Conservation (phyloP, 495 filamentous ascomycete genomes). For the Lepidopterella palustris region DNA sequence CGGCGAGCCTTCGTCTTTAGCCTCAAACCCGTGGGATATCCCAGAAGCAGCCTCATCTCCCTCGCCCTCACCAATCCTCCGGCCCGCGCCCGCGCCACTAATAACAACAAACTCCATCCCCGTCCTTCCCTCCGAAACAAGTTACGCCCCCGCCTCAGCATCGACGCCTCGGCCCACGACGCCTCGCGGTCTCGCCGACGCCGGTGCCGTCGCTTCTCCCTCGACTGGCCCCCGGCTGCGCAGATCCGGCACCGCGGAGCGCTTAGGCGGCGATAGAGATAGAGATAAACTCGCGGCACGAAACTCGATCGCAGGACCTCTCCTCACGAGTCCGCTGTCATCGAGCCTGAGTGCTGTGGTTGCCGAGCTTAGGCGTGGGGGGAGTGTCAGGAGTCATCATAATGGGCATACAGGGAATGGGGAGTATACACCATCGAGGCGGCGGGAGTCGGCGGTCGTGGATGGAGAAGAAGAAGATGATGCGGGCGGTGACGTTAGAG, state of each 20-base stretch:
- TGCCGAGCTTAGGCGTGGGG: constrained; percentile 43
- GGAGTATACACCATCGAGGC: not conserved
- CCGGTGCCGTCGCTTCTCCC: constrained; percentile 6
- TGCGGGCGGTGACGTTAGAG: constrained; percentile 14
- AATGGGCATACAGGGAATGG: not conserved
- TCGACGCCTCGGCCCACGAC: constrained; percentile 16
- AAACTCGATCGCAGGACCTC: constrained; percentile 27
- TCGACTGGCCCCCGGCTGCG: constrained; percentile 16
- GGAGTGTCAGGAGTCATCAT: constrained; percentile 2
- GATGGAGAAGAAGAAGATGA: constrained; percentile 6
- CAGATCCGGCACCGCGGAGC: constrained; percentile 17
- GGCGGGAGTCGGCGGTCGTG: not conserved
- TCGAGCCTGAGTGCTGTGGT: constrained; percentile 35
- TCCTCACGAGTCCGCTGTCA: constrained; percentile 31
- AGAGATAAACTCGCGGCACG: constrained; percentile 5
- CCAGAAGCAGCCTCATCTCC: not conserved
- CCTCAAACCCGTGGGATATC: constrained; percentile 13
- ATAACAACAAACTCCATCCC: constrained; percentile 22
- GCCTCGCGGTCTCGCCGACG: constrained; percentile 13
- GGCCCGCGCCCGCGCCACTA: constrained; percentile 3
- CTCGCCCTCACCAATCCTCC: constrained; percentile 2
- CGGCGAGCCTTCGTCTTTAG: constrained; percentile 9
- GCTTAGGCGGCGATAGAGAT: not conserved
- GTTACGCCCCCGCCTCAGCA: constrained; percentile 1
- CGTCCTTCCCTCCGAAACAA: constrained; percentile 24